A percentile compares a stretch with the other conserved stretches of the same genome.
Evolutionary conservation across 768 basidiomycete genomes (phyloP).

Genomic region (Candolleomyces aberdarensis): DNA sequence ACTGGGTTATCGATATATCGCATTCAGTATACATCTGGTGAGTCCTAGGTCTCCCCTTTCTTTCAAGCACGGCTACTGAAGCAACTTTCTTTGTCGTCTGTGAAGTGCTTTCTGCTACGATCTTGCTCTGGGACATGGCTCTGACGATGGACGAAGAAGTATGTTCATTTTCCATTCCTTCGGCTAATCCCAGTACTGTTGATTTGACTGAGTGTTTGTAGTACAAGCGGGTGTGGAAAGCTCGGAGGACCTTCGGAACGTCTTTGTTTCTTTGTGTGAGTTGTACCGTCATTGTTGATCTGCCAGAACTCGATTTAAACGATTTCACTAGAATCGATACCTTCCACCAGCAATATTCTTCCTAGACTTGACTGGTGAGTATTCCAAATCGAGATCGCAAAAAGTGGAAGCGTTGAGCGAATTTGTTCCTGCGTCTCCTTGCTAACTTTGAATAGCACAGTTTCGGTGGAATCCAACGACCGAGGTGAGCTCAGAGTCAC

Average conservation of each 20-base stretch:
- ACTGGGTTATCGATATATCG: background rate
- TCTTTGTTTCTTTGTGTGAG: slow-evolving; percentile 19
- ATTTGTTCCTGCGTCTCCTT: too few species aligned
- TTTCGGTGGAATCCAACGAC: slow-evolving; percentile 16
- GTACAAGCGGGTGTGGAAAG: slow-evolving; percentile 19
- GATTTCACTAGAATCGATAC: slow-evolving; percentile 18
- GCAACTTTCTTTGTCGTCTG: background rate
- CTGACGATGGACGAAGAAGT: slow-evolving; percentile 20
- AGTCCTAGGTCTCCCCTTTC: background rate
- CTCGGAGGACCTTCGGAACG: slow-evolving; percentile 18
- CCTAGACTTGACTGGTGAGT: slow-evolving; percentile 17
- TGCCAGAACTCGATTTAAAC: background rate
- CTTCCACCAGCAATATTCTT: slow-evolving; percentile 16
- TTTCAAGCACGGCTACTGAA: background rate
- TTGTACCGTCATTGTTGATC: background rate
- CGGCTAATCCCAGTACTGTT: background rate
- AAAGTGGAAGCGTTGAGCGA: background rate
- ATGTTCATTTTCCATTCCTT: background rate
- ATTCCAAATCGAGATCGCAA: background rate
- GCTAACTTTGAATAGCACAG: slow-evolving; percentile 11
- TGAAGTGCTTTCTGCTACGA: slow-evolving; percentile 20
- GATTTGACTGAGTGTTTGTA: background rate
- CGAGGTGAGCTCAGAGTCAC: slow-evolving; percentile 5
- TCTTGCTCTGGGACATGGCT: slow-evolving; percentile 22
- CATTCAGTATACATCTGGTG: slow-evolving; percentile 13